Evolutionary conservation across 2,329 filamentous ascomycete genomes (phyloP), one percentile per base, ranked within the genome.

Genomic region (Cladophialophora exuberans): DNA sequence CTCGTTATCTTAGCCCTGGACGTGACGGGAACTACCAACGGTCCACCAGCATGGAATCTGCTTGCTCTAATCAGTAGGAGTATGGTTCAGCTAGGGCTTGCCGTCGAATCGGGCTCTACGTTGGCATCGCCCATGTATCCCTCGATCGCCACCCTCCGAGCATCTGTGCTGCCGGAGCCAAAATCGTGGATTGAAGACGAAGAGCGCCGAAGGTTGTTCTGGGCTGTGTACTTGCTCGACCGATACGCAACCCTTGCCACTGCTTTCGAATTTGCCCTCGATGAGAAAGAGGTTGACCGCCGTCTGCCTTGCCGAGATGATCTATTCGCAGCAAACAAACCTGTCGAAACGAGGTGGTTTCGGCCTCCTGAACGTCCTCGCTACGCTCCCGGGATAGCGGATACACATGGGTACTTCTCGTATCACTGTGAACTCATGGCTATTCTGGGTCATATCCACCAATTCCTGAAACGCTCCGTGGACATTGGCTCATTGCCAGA

Each of bases 151-250:
- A 96, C 91, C 0, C 76, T 96, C 39, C 82, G 91, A 51, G 90
- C 91, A 13, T 92, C 92, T 76, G 86, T 93, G 2, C 77, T 96
- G 0, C 88, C 90, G 0, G 90, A 96, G 57, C 83, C 92, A 0
- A 85, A 84, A 46, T 88, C 90, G 58, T 96, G 92, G 71, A 87
- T 96, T 52, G 91, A 96, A 68, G 92, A 96, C 58, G 92, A 97
- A 70, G 88, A 89, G 36, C 80, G 91, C 23, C 82, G 92, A 23
- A 80, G 92, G 22, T 76, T 96, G 1, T 96, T 97, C 70, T 97
- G 92, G 92, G 93, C 95, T 85, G 86, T 96, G 9, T 97, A 96
- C 67, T 75, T 96, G 10, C 79, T 97, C 4, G 92, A 97, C 69
- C 82, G 92, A 45, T 96, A 96, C 67, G 90, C 90, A 1, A 96